These are phyloP conservation scores for Drechslerella dactyloides DNA, from an alignment of 2,329 filamentous ascomycete genomes.

Conservation along the genomic window DNA sequence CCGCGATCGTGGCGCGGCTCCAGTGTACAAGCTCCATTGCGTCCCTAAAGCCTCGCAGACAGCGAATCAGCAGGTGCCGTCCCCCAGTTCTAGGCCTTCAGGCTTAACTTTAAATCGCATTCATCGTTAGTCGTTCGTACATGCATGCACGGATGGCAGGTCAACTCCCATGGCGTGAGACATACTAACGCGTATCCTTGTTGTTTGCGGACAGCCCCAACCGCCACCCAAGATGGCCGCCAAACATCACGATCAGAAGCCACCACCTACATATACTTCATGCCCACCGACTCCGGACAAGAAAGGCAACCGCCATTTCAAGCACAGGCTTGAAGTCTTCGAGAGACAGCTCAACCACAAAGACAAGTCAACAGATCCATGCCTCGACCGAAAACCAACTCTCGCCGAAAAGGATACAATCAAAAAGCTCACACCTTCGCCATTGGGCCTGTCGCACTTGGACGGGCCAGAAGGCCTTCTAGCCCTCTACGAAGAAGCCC, in stretches of 20 bases:
- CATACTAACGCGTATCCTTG: background rate
- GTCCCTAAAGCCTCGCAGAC: constrained; percentile 29
- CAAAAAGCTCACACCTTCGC: background rate
- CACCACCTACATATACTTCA: background rate
- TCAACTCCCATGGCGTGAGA: background rate
- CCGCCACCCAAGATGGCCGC: constrained; percentile 24
- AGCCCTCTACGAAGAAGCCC: constrained; percentile 28
- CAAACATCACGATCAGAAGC: background rate
- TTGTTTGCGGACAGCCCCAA: constrained; percentile 17
- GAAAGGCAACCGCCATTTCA: constrained; percentile 12
- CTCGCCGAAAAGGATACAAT: background rate
- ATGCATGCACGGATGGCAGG: no score
- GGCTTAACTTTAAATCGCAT: background rate
- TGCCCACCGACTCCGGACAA: constrained; percentile 9
- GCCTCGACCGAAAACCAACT: constrained; percentile 8
- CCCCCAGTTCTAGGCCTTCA: background rate
- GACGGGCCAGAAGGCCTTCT: constrained; percentile 25
- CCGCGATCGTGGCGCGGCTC: constrained; percentile 2
- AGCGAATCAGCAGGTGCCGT: constrained; percentile 12
- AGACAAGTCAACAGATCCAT: background rate
- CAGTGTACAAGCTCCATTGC: constrained; percentile 33
- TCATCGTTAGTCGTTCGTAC: background rate
- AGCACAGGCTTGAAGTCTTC: constrained; percentile 15
- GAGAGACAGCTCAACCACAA: constrained; percentile 33
- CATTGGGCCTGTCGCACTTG: background rate